These are phyloP conservation scores for Streptanthus diversifolius DNA, from an alignment of 345 rosid genomes.

Conservation along the genomic window DNA sequence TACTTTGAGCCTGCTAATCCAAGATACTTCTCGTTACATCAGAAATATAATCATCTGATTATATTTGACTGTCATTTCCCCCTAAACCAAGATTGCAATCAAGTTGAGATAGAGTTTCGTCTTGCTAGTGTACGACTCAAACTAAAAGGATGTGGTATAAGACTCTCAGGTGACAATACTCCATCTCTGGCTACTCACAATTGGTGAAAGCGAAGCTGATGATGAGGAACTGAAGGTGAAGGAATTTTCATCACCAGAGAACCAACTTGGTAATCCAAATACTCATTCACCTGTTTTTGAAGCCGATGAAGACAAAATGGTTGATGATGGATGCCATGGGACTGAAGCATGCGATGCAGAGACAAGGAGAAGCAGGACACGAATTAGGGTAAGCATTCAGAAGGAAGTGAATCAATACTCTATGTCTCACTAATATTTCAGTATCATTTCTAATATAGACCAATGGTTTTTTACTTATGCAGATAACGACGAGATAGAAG, in stretches of 20 bases:
- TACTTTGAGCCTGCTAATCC: background rate
- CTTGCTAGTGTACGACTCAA: background rate
- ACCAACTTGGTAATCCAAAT: background rate
- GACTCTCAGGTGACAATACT: background rate
- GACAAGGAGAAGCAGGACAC: background rate
- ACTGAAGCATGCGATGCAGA: background rate
- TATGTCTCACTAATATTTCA: background rate
- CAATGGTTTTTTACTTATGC: background rate
- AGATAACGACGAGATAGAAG: background rate
- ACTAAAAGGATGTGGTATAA: background rate
- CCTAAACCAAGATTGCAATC: background rate
- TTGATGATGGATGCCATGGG: background rate
- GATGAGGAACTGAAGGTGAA: background rate
- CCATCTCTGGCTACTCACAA: background rate
- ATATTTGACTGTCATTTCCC: conserved; percentile 7
- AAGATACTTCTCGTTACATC: background rate
- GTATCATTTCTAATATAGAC: background rate
- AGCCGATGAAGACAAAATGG: background rate
- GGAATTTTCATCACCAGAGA: background rate
- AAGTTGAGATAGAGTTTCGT: background rate
- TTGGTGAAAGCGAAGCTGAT: background rate
- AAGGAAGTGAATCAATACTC: background rate
- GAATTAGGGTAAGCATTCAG: background rate
- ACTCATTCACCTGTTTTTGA: background rate
- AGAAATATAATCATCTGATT: background rate